Percentiles rank a stretch among this genome's conserved stretches.
These are phyloP conservation scores for Cladosporium sp. DNA, from an alignment of 2,329 filamentous ascomycete species.

Conservation along the genomic window DNA sequence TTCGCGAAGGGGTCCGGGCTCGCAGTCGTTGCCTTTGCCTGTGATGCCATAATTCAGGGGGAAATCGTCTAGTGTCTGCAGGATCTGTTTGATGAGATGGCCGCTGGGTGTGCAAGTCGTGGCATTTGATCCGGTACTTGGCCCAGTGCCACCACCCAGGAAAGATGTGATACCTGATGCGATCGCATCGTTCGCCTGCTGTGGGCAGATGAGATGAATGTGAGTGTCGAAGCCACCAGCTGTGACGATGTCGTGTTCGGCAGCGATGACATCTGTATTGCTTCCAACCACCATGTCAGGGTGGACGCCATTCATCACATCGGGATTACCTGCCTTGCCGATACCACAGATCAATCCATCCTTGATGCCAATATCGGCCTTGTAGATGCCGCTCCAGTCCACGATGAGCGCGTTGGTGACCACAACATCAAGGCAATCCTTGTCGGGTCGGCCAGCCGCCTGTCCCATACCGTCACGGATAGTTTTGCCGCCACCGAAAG, in stretches of 20 bases:
- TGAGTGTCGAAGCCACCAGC: slow-evolving; percentile 88
- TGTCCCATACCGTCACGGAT: slow-evolving; percentile 95
- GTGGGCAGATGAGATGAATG: slow-evolving; percentile 93
- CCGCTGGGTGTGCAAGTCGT: slow-evolving; percentile 91
- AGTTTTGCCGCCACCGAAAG: slow-evolving; percentile 93
- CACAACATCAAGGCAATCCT: slow-evolving; percentile 76
- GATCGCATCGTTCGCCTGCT: slow-evolving; percentile 81
- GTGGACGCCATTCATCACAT: slow-evolving; percentile 88
- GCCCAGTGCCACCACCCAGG: slow-evolving; percentile 87
- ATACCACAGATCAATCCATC: slow-evolving; percentile 82
- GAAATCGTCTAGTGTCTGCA: slow-evolving; percentile 78
- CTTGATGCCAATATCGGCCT: slow-evolving; percentile 94
- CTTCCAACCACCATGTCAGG: slow-evolving; percentile 78
- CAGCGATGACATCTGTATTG: slow-evolving; percentile 89
- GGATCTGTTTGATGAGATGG: slow-evolving; percentile 81
- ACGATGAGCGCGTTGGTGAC: slow-evolving; percentile 87
- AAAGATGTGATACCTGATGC: slow-evolving; percentile 86
- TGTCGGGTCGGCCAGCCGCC: slow-evolving; percentile 72
- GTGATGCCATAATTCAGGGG: slow-evolving; percentile 90
- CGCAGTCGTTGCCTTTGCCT: slow-evolving; percentile 87
- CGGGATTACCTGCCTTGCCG: slow-evolving; percentile 95
- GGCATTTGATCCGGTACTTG: slow-evolving; percentile 86
- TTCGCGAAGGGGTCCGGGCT: slow-evolving; percentile 68
- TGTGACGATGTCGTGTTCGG: slow-evolving; percentile 86
- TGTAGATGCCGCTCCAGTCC: slow-evolving; percentile 91